phyloP scores from a whole-genome alignment of 2,329 filamentous ascomycete genomes.

The Penicillium sp. region DNA sequence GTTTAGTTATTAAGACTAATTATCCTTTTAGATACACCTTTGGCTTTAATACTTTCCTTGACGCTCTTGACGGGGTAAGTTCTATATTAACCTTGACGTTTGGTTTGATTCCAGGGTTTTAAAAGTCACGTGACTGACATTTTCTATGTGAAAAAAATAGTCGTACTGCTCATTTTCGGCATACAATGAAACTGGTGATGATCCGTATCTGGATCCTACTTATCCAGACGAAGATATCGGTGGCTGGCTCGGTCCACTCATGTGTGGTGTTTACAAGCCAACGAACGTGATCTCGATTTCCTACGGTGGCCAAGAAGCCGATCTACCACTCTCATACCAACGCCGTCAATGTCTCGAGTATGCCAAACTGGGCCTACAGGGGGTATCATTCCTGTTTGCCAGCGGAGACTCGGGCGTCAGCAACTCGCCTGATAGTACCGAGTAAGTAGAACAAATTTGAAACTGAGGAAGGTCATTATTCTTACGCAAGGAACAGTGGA shows the following conservation, averaged over 20 bases:
- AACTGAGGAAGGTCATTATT: neutral
- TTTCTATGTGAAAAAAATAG: conserved; percentile 17
- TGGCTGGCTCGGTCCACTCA: conserved; percentile 45
- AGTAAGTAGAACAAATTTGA: conserved; percentile 26
- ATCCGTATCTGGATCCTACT: conserved; percentile 44
- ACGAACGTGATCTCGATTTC: conserved; percentile 14
- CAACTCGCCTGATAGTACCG: conserved; percentile 17
- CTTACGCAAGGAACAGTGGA: neutral
- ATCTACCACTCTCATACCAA: conserved; percentile 12
- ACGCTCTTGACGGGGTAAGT: conserved; percentile 48
- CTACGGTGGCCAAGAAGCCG: conserved; percentile 12
- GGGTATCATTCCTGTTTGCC: conserved; percentile 12
- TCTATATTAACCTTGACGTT: neutral
- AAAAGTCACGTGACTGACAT: neutral
- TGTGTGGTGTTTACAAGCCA: conserved; percentile 26
- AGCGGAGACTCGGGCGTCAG: conserved; percentile 11
- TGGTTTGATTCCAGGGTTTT: neutral
- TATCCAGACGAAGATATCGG: conserved; percentile 51
- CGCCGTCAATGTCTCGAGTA: conserved; percentile 12
- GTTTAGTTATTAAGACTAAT: too few species aligned
- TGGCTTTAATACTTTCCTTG: conserved; percentile 46
- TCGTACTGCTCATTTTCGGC: conserved; percentile 51
- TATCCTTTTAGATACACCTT: conserved; percentile 37
- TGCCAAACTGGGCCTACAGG: conserved; percentile 11
- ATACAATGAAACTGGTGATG: conserved; percentile 48